These are phyloP conservation scores for Ascoidea tarda DNA, from an alignment of 805 yeast species.

Conservation along the genomic window DNA sequence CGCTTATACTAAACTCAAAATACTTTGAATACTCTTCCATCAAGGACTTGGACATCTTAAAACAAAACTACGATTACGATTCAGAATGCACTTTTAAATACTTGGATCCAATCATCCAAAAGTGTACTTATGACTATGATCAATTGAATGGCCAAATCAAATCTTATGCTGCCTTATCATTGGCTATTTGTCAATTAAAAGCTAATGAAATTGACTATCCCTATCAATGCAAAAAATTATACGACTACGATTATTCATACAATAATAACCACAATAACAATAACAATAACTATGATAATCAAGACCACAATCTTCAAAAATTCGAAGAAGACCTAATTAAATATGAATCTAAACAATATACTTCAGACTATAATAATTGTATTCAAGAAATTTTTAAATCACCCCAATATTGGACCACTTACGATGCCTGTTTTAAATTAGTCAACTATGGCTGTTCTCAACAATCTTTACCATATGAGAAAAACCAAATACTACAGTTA, in stretches of 20 bases:
- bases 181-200: conserved; percentile 3
- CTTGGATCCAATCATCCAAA: neutral
- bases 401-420: conserved; percentile 10
- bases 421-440: conserved; percentile 7
- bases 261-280: neutral
- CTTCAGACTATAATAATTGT: neutral
- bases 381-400: conserved; percentile 3
- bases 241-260: neutral
- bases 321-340: neutral
- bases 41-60: neutral
- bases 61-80: neutral
- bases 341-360: neutral
- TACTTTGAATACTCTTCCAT: neutral
- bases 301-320: neutral
- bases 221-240: conserved; percentile 1
- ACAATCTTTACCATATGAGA: conserved; percentile 3
- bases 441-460: conserved; percentile 6
- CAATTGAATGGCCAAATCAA: neutral
- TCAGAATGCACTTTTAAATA: neutral
- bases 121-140: neutral
- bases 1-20: too few species aligned
- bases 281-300: neutral
- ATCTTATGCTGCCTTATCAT: neutral
- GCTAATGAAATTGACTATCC: neutral
- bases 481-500: too few species aligned